phyloP scores from a whole-genome alignment of 805 yeast genomes.

The Saturnispora zaruensis region DNA sequence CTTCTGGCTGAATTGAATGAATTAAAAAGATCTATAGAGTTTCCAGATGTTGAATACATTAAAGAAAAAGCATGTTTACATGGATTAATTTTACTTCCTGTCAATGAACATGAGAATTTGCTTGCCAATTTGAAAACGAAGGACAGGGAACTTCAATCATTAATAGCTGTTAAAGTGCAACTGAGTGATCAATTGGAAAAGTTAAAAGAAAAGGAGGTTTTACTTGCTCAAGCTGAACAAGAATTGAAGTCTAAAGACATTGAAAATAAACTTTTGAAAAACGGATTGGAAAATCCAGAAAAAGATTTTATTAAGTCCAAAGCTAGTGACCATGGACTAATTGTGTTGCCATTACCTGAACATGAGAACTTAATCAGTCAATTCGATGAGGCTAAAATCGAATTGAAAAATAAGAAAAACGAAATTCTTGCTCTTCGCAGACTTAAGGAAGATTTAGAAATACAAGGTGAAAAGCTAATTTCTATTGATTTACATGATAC shows the following conservation, averaged over 20 bases:
- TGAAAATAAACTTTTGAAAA: conserved; percentile 3
- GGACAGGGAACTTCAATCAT: neutral
- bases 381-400: conserved; percentile 1
- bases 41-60: conserved; percentile 30
- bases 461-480: conserved; percentile 11
- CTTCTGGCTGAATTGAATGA: neutral
- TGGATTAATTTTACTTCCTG: conserved; percentile 24
- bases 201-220: neutral
- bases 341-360: conserved; percentile 17
- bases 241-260: conserved; percentile 2
- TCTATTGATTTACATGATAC: conserved; percentile 13
- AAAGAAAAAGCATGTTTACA: conserved; percentile 23
- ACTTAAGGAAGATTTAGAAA: conserved; percentile 12
- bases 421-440: conserved; percentile 9
- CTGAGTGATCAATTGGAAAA: conserved; percentile 4
- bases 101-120: conserved; percentile 16
- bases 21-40: conserved; percentile 15
- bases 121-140: conserved; percentile 7
- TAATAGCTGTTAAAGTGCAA: neutral
- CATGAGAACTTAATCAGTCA: conserved; percentile 9
- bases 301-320: conserved; percentile 16
- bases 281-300: conserved; percentile 8
- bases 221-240: neutral
- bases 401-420: conserved; percentile 6
- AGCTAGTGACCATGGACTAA: conserved; percentile 29